Evolutionary conservation across 2,329 filamentous ascomycete genomes (phyloP).

Genomic region (Acrocalymma vagum): DNA sequence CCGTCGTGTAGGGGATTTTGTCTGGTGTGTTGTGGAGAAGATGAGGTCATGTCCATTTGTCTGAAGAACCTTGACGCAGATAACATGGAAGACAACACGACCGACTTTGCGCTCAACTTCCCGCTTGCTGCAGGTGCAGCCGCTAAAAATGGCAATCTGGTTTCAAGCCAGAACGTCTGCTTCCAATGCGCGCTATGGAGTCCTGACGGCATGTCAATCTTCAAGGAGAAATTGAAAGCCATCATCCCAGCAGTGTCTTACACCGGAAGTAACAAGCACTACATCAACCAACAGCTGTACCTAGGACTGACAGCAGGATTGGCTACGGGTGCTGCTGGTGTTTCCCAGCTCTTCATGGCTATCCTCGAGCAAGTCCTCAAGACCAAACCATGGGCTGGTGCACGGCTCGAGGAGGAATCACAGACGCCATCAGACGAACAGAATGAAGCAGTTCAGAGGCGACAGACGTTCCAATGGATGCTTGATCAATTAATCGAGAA

Average conservation of each 20-base stretch:
- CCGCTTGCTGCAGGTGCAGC: slow-evolving; percentile 40
- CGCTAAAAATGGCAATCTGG: slow-evolving; percentile 28
- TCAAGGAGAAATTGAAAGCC: slow-evolving; percentile 36
- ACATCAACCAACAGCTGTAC: slow-evolving; percentile 44
- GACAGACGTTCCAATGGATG: slow-evolving; percentile 37
- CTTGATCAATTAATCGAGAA: slow-evolving; percentile 34
- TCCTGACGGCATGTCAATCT: slow-evolving; percentile 34
- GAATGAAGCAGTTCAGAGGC: slow-evolving; percentile 24
- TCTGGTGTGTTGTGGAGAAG: slow-evolving; percentile 40
- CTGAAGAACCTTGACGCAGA: slow-evolving; percentile 33
- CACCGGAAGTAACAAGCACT: slow-evolving; percentile 38
- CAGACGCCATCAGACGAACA: slow-evolving; percentile 16
- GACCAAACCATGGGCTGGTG: slow-evolving; percentile 40
- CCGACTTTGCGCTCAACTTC: slow-evolving; percentile 44
- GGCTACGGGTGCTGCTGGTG: slow-evolving; percentile 36
- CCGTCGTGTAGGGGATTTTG: slow-evolving; percentile 37
- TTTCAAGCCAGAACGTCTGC: slow-evolving; percentile 44
- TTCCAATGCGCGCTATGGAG: slow-evolving; percentile 43
- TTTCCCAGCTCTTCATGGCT: slow-evolving; percentile 42
- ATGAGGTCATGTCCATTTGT: slow-evolving; percentile 44
- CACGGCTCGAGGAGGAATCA: slow-evolving; percentile 10
- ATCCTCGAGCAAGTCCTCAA: slow-evolving; percentile 33
- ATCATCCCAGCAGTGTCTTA: slow-evolving; percentile 39
- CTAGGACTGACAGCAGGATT: slow-evolving; percentile 39
- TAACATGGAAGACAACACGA: slow-evolving; percentile 36